Conservation (phyloP, 148 eudicot species). For the Diospyros lotus region DNA sequence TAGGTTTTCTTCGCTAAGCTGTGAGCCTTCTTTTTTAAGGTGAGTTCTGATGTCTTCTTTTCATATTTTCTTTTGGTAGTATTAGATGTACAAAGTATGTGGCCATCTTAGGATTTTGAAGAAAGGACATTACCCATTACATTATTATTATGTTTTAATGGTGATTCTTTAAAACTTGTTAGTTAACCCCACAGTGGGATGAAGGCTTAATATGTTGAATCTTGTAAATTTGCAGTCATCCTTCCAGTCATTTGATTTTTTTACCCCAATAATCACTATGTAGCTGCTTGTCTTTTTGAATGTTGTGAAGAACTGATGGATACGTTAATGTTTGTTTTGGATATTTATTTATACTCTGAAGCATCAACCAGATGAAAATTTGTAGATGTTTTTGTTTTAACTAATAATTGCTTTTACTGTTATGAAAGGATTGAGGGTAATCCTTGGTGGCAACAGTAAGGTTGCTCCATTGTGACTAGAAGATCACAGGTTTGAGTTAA, state of each 20-base stretch:
- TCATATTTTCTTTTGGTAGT: neutral
- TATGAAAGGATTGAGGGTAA: neutral
- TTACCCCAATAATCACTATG: neutral
- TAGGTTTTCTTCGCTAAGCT: slow-evolving; percentile 33
- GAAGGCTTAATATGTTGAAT: too few species aligned
- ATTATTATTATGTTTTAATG: neutral
- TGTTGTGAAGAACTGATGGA: neutral
- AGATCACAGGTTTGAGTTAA: too few species aligned
- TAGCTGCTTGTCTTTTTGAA: neutral
- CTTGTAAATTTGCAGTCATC: neutral
- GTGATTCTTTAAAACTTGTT: slow-evolving; percentile 9
- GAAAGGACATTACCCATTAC: neutral
- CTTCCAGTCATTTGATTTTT: neutral
- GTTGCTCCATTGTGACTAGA: too few species aligned
- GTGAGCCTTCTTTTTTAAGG: slow-evolving; percentile 37
- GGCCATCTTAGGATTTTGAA: neutral
- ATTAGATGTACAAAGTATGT: neutral
- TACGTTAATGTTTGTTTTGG: neutral
- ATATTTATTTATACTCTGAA: neutral
- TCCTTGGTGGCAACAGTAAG: too few species aligned
- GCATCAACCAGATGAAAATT: neutral
- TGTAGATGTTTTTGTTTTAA: neutral
- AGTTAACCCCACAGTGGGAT: too few species aligned
- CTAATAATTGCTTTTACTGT: neutral
- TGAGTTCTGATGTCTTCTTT: slow-evolving; percentile 16